Evolutionary conservation across 441 rosid species (phyloP).

Genomic region (Theobroma grandiflorum): DNA sequence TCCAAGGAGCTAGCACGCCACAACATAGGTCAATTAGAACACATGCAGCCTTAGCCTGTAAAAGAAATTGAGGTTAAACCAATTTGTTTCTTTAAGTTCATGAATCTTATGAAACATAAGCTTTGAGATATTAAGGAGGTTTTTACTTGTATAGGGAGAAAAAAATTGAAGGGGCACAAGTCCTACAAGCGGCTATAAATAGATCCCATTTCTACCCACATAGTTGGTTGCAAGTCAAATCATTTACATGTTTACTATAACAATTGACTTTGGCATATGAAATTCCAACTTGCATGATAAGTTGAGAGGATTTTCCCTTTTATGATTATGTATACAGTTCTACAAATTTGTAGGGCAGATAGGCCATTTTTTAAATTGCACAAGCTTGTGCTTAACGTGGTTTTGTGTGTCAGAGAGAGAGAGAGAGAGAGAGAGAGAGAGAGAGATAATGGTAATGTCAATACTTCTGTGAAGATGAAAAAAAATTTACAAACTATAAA

Average conservation of each 20-base stretch:
- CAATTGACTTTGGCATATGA: slow-evolving; percentile 17
- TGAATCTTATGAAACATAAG: slow-evolving; percentile 8
- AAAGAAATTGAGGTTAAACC: slow-evolving; percentile 31
- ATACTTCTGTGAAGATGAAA: background rate
- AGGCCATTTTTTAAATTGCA: background rate
- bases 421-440: background rate
- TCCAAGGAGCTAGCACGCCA: slow-evolving; percentile 82
- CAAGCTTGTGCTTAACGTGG: background rate
- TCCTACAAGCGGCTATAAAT: slow-evolving; percentile 8
- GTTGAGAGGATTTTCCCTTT: background rate
- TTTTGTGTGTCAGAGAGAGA: slow-evolving; percentile 8
- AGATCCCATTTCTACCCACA: slow-evolving; percentile 6
- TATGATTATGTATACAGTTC: background rate
- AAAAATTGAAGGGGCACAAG: background rate
- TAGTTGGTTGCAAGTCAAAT: slow-evolving; percentile 20
- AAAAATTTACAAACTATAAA: background rate
- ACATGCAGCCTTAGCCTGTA: slow-evolving; percentile 91
- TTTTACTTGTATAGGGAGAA: background rate
- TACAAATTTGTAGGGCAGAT: background rate
- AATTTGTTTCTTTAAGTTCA: slow-evolving; percentile 20
- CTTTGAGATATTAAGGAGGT: background rate
- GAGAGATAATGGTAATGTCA: background rate
- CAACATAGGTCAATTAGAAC: slow-evolving; percentile 83
- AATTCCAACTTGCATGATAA: slow-evolving; percentile 10
- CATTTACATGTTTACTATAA: background rate